Percentiles rank a stretch among this genome's conserved stretches.
Evolutionary conservation across 305 asterid genomes (phyloP).

Genomic region (Fraxinus angustifolia): DNA sequence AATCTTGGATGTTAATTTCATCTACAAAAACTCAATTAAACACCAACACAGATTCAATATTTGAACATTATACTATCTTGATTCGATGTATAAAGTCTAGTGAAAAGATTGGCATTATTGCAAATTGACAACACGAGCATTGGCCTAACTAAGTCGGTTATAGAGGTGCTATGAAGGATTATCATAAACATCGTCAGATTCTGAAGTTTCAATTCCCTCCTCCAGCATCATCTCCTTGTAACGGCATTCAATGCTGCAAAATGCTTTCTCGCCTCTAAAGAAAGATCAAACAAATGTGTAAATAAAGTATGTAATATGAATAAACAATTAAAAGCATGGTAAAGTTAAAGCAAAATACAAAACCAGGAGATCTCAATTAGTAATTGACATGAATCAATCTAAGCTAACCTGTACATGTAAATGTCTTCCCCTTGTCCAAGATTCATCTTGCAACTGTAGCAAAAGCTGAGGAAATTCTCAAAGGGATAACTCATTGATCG

Average conservation of each 20-base stretch:
- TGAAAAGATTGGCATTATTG: slow-evolving; percentile 2
- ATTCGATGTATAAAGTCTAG: slow-evolving; percentile 6
- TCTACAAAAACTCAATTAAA: slow-evolving; percentile 15
- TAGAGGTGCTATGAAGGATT: slow-evolving; percentile 21
- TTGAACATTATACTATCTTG: slow-evolving; percentile 25
- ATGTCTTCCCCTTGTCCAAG: slow-evolving; percentile 74
- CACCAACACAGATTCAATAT: slow-evolving; percentile 26
- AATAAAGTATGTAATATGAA: not conserved
- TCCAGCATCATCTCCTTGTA: slow-evolving; percentile 52
- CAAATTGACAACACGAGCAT: not conserved
- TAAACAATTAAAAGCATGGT: not conserved
- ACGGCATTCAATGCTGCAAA: slow-evolving; percentile 63
- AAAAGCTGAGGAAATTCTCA: slow-evolving; percentile 65
- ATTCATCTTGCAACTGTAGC: slow-evolving; percentile 65
- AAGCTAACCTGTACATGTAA: slow-evolving; percentile 76
- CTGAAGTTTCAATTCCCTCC: slow-evolving; percentile 34
- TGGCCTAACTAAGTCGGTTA: not conserved
- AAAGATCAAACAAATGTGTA: not conserved
- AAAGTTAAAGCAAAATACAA: not conserved
- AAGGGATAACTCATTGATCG: slow-evolving; percentile 58
- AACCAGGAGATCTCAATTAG: not conserved
- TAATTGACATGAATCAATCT: not conserved
- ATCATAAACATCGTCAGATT: slow-evolving; percentile 31
- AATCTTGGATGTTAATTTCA: slow-evolving; percentile 17
- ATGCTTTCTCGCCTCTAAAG: slow-evolving; percentile 64